Conservation (phyloP, 208 protist species). For the Acanthamoeba royreba region DNA sequence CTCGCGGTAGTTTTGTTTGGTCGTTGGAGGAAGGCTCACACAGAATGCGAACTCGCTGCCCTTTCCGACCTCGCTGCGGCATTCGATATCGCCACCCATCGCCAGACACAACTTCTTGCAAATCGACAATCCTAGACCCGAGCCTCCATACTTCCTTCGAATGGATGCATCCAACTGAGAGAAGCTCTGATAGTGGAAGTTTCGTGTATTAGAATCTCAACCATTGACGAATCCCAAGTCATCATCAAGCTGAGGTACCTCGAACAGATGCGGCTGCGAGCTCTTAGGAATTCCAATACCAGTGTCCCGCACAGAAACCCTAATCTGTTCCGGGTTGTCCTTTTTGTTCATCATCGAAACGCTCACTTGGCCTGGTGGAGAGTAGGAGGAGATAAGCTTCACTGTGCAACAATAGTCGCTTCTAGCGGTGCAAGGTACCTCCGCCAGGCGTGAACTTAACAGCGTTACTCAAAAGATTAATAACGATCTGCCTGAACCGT, state of each 20-base stretch:
- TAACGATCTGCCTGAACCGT: neutral
- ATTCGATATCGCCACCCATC: conserved; percentile 11
- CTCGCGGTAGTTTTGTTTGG: neutral
- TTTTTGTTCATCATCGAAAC: neutral
- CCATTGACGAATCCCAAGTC: neutral
- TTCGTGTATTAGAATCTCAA: neutral
- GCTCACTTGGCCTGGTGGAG: neutral
- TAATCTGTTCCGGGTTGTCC: neutral
- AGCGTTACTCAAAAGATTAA: neutral
- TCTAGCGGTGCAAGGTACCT: neutral
- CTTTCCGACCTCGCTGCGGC: neutral
- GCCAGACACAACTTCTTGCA: conserved; percentile 63
- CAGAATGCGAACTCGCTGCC: neutral
- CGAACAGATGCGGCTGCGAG: neutral
- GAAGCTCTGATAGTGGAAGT: neutral
- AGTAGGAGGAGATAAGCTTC: too few relatives aligned
- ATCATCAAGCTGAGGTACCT: neutral
- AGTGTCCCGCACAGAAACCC: neutral
- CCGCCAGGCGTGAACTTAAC: neutral
- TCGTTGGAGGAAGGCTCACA: neutral
- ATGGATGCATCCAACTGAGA: conserved; percentile 56
- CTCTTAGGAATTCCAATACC: neutral
- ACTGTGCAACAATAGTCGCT: neutral
- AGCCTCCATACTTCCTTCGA: conserved; percentile 63
- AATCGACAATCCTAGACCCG: conserved; percentile 72